Conservation (phyloP, 2,329 filamentous ascomycete genomes). For the Fusarium sp. region DNA sequence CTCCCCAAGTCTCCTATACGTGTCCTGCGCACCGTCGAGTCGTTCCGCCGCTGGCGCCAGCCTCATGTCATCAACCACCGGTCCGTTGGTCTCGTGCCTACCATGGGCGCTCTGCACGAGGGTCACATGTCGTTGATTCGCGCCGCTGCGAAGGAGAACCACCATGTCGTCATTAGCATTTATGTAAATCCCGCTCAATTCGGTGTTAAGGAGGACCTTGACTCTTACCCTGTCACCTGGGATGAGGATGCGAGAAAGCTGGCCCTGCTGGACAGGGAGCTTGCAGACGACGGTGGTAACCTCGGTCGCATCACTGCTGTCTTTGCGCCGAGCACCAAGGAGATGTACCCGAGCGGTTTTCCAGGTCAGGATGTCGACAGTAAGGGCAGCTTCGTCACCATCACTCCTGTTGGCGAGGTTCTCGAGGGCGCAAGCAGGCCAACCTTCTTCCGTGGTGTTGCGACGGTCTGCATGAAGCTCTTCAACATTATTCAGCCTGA, state of each 20-base stretch:
- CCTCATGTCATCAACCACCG: slow-evolving; percentile 74
- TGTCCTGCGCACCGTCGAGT: slow-evolving; percentile 80
- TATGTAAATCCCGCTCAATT: slow-evolving; percentile 99
- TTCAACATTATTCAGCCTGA: slow-evolving; percentile 69
- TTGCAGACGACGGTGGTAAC: slow-evolving; percentile 71
- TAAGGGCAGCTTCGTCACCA: slow-evolving; percentile 88
- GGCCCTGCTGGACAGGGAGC: slow-evolving; percentile 74
- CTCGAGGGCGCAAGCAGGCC: slow-evolving; percentile 89
- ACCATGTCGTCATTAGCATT: slow-evolving; percentile 88
- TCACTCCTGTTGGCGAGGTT: slow-evolving; percentile 84
- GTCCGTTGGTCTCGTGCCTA: slow-evolving; percentile 89
- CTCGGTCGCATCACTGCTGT: slow-evolving; percentile 81
- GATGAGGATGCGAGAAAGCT: slow-evolving; percentile 78
- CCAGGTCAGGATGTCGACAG: slow-evolving; percentile 79
- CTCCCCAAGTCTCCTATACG: slow-evolving; percentile 71
- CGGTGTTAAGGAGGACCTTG: slow-evolving; percentile 86
- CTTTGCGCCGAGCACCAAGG: slow-evolving; percentile 84
- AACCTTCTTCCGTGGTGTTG: slow-evolving; percentile 96
- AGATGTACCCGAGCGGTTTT: slow-evolving; percentile 89
- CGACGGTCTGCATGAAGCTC: slow-evolving; percentile 92
- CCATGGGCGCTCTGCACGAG: slow-evolving; percentile 96
- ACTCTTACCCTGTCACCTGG: slow-evolving; percentile 92
- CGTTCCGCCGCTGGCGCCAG: slow-evolving; percentile 76
- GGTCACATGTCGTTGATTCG: slow-evolving; percentile 91
- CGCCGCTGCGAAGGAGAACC: slow-evolving; percentile 84